Percentiles rank a stretch among this genome's conserved stretches.
Evolutionary conservation across 2,329 filamentous ascomycete genomes (phyloP).

Genomic region (Ampelomyces quisqualis): DNA sequence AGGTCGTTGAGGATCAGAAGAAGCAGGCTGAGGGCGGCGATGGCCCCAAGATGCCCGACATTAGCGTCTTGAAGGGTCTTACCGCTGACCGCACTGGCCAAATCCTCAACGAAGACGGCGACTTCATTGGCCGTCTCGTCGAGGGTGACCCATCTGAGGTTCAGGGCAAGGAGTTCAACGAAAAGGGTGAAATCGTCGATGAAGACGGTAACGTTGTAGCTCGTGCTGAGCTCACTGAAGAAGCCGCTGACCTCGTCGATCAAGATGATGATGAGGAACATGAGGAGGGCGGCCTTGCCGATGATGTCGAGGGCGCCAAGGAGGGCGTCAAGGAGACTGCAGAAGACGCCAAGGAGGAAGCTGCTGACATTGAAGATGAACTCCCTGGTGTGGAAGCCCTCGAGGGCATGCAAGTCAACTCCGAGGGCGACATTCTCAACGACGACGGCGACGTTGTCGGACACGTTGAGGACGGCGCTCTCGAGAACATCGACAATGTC

Average conservation of each 20-base stretch:
- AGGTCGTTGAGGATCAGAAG: constrained; percentile 47
- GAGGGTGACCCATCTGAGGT: constrained; percentile 53
- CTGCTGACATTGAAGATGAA: constrained; percentile 50
- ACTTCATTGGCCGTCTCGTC: constrained; percentile 51
- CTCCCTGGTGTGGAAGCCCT: constrained; percentile 55
- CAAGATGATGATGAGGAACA: constrained; percentile 35
- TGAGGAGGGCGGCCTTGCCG: constrained; percentile 28
- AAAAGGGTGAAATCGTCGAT: constrained; percentile 57
- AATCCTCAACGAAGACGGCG: constrained; percentile 54
- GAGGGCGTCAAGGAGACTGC: constrained; percentile 37
- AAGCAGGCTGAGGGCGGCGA: constrained; percentile 42
- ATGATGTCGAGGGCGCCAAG: constrained; percentile 22
- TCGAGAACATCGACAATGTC: constrained; percentile 45
- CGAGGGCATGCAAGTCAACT: constrained; percentile 54
- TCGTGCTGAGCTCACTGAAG: constrained; percentile 53
- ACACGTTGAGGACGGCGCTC: constrained; percentile 50
- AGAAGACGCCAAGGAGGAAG: constrained; percentile 33
- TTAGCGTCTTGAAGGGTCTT: constrained; percentile 51
- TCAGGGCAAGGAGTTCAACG: constrained; percentile 53
- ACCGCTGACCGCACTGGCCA: constrained; percentile 51
- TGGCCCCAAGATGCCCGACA: constrained; percentile 45
- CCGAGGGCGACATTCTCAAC: constrained; percentile 52
- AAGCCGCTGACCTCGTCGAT: constrained; percentile 45
- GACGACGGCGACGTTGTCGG: constrained; percentile 53
- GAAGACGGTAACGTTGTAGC: constrained; percentile 57